Base-by-base conservation (phyloP, 2,329 filamentous ascomycete genomes). In the Diplodia corticola region DNA sequence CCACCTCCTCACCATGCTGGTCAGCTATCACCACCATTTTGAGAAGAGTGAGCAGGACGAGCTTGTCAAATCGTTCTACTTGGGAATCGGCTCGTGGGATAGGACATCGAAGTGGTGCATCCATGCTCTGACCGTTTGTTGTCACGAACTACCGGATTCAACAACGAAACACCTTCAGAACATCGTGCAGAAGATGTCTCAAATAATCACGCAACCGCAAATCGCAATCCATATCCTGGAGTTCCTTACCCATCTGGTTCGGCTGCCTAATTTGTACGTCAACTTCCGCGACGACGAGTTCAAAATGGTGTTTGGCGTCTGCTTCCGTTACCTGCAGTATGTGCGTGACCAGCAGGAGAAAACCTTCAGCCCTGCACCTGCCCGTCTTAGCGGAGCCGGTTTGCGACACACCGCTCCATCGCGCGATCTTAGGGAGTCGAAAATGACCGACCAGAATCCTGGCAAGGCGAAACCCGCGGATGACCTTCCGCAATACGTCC, bases 191-290 rank as follows among this genome's bases (percentile, higher is more conserved):
- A 94, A 92, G 75, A 96, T 99, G 91, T 90, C 93, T 1, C 92
- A 93, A 71, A 96, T 97, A 73, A 96, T 99, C 73, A 98, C 95
- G 0, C 93, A 97, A 73, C 89, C 92, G 6, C 88, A 93, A 66
- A 90, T 97, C 40, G 93, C 94, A 10, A 90, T 97, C 68, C 95
- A 99, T 74, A 96, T 99, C 68, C 83, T 99, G 59, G 95, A 99
- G 74, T 98, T 99, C 73, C 82, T 99, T n/a, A 91, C 92, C 10
- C 90, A 92, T 59, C 84, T 99, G 30, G 93, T 93, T 63, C 89
- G 94, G 40, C 82, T 97, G 67, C 92, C 91, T 10, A 87, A 92
- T 68, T 84, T 97, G 1, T 96, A 93, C 74, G 88, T 92, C 74
- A 96, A 97, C 73, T 91, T 97, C 75, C 87, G 91, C 61, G 90